Percentiles rank a stretch among this genome's conserved stretches.
Conservation (phyloP, 2,329 filamentous ascomycete genomes). For the Botrytis galanthina region DNA sequence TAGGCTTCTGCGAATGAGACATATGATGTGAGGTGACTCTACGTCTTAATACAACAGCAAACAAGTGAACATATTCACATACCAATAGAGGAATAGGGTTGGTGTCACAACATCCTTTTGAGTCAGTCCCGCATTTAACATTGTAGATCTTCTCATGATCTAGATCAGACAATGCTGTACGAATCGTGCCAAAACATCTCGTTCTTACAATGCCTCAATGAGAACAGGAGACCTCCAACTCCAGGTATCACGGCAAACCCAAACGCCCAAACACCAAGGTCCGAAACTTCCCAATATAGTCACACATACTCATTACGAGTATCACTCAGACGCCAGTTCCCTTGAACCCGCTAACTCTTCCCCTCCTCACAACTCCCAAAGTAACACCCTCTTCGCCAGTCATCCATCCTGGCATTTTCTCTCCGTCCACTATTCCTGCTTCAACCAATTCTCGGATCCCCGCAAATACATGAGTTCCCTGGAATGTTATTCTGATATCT, state of each 20-base stretch:
- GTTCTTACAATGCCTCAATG: background rate
- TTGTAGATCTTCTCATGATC: background rate
- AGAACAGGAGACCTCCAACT: background rate
- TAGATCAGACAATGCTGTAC: background rate
- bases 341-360: slow-evolving; percentile 60
- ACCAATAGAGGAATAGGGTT: background rate
- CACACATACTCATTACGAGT: background rate
- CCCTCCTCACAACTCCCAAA: slow-evolving; percentile 64
- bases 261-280: background rate
- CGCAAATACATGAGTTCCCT: slow-evolving; percentile 75
- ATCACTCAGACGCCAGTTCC: slow-evolving; percentile 46
- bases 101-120: background rate
- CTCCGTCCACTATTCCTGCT: slow-evolving; percentile 69
- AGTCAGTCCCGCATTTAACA: background rate
- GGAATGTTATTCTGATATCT: slow-evolving; percentile 64
- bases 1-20: background rate
- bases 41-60: background rate
- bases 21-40: background rate
- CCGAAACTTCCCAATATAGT: background rate
- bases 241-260: slow-evolving; percentile 7
- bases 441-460: slow-evolving; percentile 78
- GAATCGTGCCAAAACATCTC: background rate
- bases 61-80: background rate
- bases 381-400: slow-evolving; percentile 83
- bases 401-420: slow-evolving; percentile 85